Evolutionary conservation across 805 yeast genomes (phyloP).

Genomic region (Ogataea nonfermentans): DNA sequence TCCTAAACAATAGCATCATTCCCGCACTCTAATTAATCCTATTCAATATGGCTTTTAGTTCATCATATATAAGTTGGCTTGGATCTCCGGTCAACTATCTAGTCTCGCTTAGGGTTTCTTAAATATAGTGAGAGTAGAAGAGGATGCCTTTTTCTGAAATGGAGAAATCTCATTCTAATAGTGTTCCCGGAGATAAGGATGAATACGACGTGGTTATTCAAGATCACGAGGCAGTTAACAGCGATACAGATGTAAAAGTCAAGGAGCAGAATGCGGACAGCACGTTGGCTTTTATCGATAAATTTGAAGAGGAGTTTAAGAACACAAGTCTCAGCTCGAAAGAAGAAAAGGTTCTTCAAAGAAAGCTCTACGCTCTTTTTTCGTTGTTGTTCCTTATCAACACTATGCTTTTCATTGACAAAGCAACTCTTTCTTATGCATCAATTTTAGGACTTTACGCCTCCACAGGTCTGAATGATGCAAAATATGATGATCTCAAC

Average conservation of each 20-base stretch:
- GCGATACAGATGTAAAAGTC: background rate
- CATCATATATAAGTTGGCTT: too few relatives aligned
- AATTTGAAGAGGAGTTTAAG: slow-evolving; percentile 11
- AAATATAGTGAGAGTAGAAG: too few relatives aligned
- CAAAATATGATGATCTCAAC: slow-evolving; percentile 46
- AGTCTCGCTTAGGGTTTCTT: too few relatives aligned
- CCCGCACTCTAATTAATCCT: too few relatives aligned
- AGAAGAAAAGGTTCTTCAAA: slow-evolving; percentile 19
- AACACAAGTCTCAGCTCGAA: slow-evolving; percentile 21
- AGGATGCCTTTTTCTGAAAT: too few relatives aligned
- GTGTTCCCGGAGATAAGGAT: too few relatives aligned
- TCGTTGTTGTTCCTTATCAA: slow-evolving; percentile 25
- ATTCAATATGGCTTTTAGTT: too few relatives aligned
- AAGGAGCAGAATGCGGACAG: slow-evolving; percentile 25
- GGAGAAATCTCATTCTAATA: too few relatives aligned
- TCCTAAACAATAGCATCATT: too few relatives aligned
- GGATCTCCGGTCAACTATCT: too few relatives aligned
- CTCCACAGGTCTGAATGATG: slow-evolving; percentile 43
- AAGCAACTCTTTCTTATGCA: slow-evolving; percentile 42
- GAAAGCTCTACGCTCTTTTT: slow-evolving; percentile 24
- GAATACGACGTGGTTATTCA: too few relatives aligned
- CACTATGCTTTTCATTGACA: slow-evolving; percentile 38
- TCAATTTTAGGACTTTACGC: slow-evolving; percentile 44
- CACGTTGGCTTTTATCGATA: slow-evolving; percentile 24
- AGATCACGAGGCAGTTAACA: too few relatives aligned